Percentiles rank a stretch among this genome's conserved stretches.
Evolutionary conservation across 2,329 filamentous ascomycete genomes (phyloP).

Genomic region (Raffaelea arxii): DNA sequence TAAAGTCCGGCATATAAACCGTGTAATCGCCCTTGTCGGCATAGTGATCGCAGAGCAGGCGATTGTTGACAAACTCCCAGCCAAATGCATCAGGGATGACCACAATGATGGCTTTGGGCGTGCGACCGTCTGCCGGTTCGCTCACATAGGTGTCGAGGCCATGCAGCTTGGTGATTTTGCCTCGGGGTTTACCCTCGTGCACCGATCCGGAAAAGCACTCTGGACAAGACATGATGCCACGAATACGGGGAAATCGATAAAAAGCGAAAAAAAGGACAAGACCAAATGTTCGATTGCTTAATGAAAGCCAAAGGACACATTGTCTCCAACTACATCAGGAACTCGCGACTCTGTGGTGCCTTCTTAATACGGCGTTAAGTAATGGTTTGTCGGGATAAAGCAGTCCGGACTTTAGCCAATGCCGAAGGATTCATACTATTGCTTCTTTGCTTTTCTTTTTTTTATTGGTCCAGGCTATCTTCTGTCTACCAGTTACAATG

Average conservation of each 20-base stretch:
- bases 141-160: slow-evolving; percentile 38
- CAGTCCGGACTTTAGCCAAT: slow-evolving; percentile 5
- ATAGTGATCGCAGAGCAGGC: slow-evolving; percentile 42
- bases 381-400: background rate
- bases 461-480: background rate
- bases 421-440: background rate
- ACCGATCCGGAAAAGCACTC: slow-evolving; percentile 37
- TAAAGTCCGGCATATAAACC: slow-evolving; percentile 49
- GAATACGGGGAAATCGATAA: background rate
- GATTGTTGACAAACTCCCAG: slow-evolving; percentile 42
- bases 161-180: slow-evolving; percentile 34
- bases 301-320: no score
- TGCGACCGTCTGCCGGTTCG: slow-evolving; percentile 21
- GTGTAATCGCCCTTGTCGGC: slow-evolving; percentile 38
- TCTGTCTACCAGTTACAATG: slow-evolving; percentile 2
- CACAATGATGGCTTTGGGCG: slow-evolving; percentile 37
- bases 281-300: no score
- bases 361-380: background rate
- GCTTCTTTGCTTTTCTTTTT: background rate
- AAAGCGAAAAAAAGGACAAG: background rate
- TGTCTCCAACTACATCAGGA: no score
- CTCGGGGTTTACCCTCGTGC: slow-evolving; percentile 33
- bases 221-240: slow-evolving; percentile 21
- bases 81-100: slow-evolving; percentile 47
- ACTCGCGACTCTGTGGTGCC: no score